Evolutionary conservation across 306 rosid genomes (phyloP).

Genomic region (Cicer cuneatum): DNA sequence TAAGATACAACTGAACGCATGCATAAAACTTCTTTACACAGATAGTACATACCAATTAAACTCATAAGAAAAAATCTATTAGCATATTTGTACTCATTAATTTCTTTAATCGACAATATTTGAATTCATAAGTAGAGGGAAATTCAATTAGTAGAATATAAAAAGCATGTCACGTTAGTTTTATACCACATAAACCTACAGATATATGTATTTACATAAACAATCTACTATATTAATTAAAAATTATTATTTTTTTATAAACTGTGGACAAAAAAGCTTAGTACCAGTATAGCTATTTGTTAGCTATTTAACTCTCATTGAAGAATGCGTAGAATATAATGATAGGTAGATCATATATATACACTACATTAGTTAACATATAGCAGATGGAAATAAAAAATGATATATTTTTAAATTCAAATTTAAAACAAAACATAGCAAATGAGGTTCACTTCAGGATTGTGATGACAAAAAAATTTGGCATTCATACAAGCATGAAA

Average conservation of each 20-base stretch:
- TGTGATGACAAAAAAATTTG: neutral
- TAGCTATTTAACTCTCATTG: neutral
- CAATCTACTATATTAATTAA: neutral
- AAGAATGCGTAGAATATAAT: neutral
- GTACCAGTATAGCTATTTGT: too few species aligned
- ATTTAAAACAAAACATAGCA: conserved; percentile 19
- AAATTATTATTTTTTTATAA: neutral
- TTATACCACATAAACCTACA: conserved; percentile 4
- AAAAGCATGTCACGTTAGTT: neutral
- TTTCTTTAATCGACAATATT: neutral
- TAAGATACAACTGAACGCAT: neutral
- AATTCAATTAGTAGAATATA: too few species aligned
- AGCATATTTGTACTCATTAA: neutral
- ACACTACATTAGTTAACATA: neutral
- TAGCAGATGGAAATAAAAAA: neutral
- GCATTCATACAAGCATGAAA: conserved; percentile 29
- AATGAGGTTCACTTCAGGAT: conserved; percentile 17
- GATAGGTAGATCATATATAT: neutral
- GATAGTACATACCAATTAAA: neutral
- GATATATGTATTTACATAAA: too few species aligned
- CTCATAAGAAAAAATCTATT: neutral
- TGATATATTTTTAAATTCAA: neutral
- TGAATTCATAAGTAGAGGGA: neutral
- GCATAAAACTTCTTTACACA: neutral
- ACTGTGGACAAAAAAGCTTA: neutral